Base-by-base conservation (phyloP, 2,329 filamentous ascomycete genomes). In the Exophiala oligosperma region DNA sequence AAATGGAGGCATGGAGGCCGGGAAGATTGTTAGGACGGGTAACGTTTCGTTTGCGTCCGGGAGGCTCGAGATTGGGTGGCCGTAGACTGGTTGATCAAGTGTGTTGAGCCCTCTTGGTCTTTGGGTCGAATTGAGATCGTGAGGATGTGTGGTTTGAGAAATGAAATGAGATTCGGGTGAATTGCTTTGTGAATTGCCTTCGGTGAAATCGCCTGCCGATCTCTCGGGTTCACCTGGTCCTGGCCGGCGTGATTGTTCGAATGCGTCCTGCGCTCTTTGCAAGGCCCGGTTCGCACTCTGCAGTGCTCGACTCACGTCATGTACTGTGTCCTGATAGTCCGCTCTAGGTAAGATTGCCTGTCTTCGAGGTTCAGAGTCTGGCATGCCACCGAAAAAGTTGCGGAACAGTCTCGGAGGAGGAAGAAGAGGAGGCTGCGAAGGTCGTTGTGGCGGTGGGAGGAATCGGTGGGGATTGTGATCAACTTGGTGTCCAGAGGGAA, bases 331-430 rank as follows among this genome's bases (percentile, higher is more conserved):
- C 46, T 56, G 54, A 35, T 57, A 58, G 29, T 48, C 54, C 24
- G 60, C 35, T n/a, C 29, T 56, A 40, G 63, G 61, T 32, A 62
- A 43, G 3, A 50, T 62, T 44, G 55, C 56, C 49, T 63, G 57
- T 49, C 54, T 54, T 29, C 54, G 59, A 2, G 57, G 50, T 23
- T 51, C 51, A 51, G 44, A 43, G 49, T 65, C 50, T 48, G 51
- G 38, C 52, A 55, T 56, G 26, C 52, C 49, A 55, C 38, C 23
- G 48, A 67, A 64, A 43, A 60, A 58, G 29, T 60, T 60, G 29
- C 65, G 62, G 37, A 66, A 66, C 4, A 62, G 62, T 48, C 58
- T 58, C 28, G 64, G 64, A 26, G 63, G 60, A 40, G 63, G 60
- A 29, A 64, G 52, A 21, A 49, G 59, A 44, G 59, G 61, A 41